phyloP scores from a whole-genome alignment of 371 early-diverging fungal genomes.

The Rhizomucor pusillus region DNA sequence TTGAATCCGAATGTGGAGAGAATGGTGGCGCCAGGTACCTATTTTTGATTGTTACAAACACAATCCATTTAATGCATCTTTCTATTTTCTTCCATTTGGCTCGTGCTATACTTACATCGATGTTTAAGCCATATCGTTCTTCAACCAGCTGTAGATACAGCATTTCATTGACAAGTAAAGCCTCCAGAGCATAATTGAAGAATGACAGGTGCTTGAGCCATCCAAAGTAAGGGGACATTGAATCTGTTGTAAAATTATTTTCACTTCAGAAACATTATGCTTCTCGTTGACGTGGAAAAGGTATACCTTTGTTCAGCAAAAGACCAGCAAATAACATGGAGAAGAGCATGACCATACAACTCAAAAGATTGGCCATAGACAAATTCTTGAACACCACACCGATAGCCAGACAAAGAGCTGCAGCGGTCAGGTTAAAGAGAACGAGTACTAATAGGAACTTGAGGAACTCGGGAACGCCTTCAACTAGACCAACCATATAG shows the following conservation, averaged over 20 bases:
- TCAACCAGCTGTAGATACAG: constrained; percentile 75
- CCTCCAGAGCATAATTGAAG: constrained; percentile 90
- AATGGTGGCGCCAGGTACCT: constrained; percentile 84
- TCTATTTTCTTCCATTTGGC: not conserved
- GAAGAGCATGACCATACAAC: constrained; percentile 81
- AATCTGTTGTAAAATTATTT: constrained; percentile 42
- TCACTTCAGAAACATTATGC: no score
- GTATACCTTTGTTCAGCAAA: constrained; percentile 80
- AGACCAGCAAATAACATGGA: constrained; percentile 91
- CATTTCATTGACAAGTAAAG: constrained; percentile 85
- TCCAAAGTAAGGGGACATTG: constrained; percentile 72
- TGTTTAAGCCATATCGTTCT: constrained; percentile 76
- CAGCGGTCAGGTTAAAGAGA: constrained; percentile 82
- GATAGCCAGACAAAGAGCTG: constrained; percentile 77
- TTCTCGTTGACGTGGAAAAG: no score
- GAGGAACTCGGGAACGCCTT: constrained; percentile 63
- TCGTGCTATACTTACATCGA: constrained; percentile 52
- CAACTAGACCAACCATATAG: constrained; percentile 83
- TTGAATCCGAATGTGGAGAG: constrained; percentile 90
- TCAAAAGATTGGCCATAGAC: constrained; percentile 78
- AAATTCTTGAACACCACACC: constrained; percentile 74
- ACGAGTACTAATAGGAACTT: constrained; percentile 86
- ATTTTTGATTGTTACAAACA: not conserved
- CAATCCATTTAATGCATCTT: not conserved
- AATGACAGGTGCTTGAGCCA: constrained; percentile 83